phyloP scores from a whole-genome alignment of 225 moss, liverwort and hornwort species.

The Anthoceros angustus region DNA sequence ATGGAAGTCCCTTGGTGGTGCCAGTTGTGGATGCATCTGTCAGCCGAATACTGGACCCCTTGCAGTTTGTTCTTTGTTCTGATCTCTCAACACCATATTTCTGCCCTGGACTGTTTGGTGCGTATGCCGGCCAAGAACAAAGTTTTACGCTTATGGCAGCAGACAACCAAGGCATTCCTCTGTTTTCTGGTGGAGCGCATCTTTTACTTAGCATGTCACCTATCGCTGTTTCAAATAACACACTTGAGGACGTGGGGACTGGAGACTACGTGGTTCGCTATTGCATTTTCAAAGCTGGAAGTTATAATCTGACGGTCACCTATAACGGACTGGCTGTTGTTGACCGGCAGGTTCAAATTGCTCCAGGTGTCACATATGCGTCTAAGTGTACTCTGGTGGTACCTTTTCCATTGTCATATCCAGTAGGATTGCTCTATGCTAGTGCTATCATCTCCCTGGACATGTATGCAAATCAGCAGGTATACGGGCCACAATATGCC shows the following conservation, averaged over 20 bases:
- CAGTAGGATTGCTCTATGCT: not conserved
- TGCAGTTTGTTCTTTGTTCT: not conserved
- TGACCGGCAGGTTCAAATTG: not conserved
- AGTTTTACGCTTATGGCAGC: not conserved
- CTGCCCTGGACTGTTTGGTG: not conserved
- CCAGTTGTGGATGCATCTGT: not conserved
- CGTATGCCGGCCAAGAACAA: not conserved
- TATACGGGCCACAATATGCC: not conserved
- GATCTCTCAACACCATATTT: not conserved
- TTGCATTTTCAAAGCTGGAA: not conserved
- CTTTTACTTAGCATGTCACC: not conserved
- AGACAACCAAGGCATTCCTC: not conserved
- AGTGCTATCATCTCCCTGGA: not conserved
- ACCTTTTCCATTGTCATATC: not conserved
- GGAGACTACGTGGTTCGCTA: not conserved
- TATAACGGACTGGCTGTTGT: not conserved
- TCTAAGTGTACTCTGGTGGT: not conserved
- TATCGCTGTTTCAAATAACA: not conserved
- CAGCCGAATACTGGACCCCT: not conserved
- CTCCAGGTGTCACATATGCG: not conserved
- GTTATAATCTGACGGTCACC: not conserved
- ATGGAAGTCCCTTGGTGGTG: constrained; percentile 2
- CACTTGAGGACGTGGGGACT: not conserved
- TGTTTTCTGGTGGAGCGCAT: not conserved
- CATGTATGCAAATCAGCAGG: not conserved